A percentile compares a stretch with the other conserved stretches of the same genome.
Conservation (phyloP, 2,329 filamentous ascomycete genomes). For the Rhinocladiella similis region DNA sequence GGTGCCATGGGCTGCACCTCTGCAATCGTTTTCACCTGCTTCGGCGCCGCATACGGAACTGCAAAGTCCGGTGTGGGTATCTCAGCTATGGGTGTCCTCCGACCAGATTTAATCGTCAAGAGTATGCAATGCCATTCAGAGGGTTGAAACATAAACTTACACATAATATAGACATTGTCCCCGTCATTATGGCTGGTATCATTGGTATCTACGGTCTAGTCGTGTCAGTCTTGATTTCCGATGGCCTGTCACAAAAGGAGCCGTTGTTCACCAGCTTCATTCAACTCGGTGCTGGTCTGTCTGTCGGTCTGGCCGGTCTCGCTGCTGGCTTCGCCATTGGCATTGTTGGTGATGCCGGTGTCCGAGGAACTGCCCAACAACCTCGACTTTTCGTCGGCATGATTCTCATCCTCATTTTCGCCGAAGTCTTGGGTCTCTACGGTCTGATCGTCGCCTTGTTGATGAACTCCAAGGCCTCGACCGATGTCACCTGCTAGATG, state of each 20-base stretch:
- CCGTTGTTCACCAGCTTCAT: constrained; percentile 81
- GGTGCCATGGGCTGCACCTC: constrained; percentile 95
- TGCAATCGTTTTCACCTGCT: constrained; percentile 94
- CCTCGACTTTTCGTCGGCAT: constrained; percentile 74
- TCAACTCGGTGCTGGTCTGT: constrained; percentile 78
- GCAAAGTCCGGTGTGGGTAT: constrained; percentile 99
- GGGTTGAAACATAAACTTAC: not conserved
- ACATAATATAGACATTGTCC: constrained; percentile 21
- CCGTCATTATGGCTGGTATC: constrained; percentile 97
- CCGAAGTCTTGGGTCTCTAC: constrained; percentile 98
- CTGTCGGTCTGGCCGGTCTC: constrained; percentile 79
- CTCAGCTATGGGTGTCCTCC: constrained; percentile 94
- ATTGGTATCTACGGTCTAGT: constrained; percentile 98
- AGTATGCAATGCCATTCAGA: constrained; percentile 61
- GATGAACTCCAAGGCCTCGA: constrained; percentile 92
- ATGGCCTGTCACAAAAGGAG: constrained; percentile 70
- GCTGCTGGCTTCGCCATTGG: constrained; percentile 83
- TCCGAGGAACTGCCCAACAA: constrained; percentile 54
- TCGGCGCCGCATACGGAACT: constrained; percentile 96
- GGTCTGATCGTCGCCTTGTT: constrained; percentile 97
- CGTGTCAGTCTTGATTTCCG: constrained; percentile 83
- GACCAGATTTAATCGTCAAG: constrained; percentile 98
- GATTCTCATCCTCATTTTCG: constrained; percentile 99
- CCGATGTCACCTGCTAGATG: constrained; percentile 62
- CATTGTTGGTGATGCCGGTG: constrained; percentile 67